Conservation (phyloP, 1,139 yeast species). For the Hemisphaericaspora xylofermentans region DNA sequence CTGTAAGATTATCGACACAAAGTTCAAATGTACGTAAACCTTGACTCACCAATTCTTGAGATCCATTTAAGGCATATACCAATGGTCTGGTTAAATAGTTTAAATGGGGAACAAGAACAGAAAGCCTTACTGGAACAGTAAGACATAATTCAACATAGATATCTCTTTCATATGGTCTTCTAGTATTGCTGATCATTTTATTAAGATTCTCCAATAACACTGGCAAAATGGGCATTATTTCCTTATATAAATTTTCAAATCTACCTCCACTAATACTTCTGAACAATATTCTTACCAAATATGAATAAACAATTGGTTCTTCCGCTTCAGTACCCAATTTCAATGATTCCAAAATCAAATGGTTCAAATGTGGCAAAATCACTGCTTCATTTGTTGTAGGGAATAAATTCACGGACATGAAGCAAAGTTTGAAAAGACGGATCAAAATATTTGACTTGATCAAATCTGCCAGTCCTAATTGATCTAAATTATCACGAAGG, state of each 20-base stretch:
- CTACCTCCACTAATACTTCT: conserved; percentile 96
- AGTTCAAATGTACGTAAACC: conserved; percentile 91
- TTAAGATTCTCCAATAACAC: conserved; percentile 83
- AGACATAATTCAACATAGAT: conserved; percentile 91
- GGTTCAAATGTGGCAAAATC: conserved; percentile 80
- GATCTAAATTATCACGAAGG: conserved; percentile 68
- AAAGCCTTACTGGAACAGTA: conserved; percentile 91
- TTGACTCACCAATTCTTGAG: conserved; percentile 89
- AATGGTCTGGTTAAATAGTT: conserved; percentile 86
- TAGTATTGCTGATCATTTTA: conserved; percentile 76
- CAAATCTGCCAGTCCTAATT: conserved; percentile 78
- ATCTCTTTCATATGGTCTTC: conserved; percentile 88
- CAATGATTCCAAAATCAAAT: conserved; percentile 77
- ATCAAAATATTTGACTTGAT: conserved; percentile 79
- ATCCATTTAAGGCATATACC: conserved; percentile 85
- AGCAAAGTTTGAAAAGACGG: conserved; percentile 83
- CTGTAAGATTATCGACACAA: conserved; percentile 95
- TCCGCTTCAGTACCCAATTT: conserved; percentile 82
- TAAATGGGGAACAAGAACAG: conserved; percentile 90
- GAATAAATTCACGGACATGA: conserved; percentile 92
- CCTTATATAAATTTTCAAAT: conserved; percentile 87
- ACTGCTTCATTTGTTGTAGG: conserved; percentile 87
- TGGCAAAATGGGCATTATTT: conserved; percentile 86
- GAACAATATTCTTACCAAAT: conserved; percentile 83
- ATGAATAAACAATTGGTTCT: conserved; percentile 88